A percentile compares a stretch with the other conserved stretches of the same genome.
Conservation (phyloP, 2,329 filamentous ascomycete species). For the Atkinsonella hypoxylon region DNA sequence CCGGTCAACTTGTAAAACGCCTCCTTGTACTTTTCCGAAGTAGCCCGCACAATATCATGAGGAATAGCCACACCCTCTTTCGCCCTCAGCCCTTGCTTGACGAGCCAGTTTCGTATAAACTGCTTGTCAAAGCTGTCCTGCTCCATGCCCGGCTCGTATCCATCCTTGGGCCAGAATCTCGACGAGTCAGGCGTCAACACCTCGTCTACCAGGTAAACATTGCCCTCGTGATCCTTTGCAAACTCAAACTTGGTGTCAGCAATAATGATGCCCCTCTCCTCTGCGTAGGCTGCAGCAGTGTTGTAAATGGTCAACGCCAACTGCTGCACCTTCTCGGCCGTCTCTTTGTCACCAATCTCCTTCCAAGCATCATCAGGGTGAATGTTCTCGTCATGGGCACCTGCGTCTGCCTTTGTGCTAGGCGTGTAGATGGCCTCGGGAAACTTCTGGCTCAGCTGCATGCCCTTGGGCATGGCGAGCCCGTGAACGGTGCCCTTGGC, state of each 20-base stretch:
- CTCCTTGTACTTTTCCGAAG: constrained; percentile 11
- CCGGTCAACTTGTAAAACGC: constrained; percentile 45
- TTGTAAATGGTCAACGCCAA: constrained; percentile 22
- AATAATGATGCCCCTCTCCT: constrained; percentile 24
- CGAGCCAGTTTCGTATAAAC: constrained; percentile 72
- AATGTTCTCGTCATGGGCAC: constrained; percentile 78
- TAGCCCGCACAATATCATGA: constrained; percentile 32
- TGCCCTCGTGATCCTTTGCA: constrained; percentile 33
- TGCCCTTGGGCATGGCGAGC: constrained; percentile 52
- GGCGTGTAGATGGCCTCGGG: constrained; percentile 55
- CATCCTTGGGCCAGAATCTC: constrained; percentile 71
- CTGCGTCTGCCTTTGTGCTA: constrained; percentile 72
- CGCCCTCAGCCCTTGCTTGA: constrained; percentile 45
- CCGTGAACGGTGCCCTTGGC: constrained; percentile 69
- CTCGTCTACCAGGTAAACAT: constrained; percentile 52
- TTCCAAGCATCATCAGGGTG: constrained; percentile 50
- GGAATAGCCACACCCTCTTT: constrained; percentile 46
- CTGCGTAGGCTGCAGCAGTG: constrained; percentile 48
- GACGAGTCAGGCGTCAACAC: constrained; percentile 76
- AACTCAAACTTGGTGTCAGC: constrained; percentile 41
- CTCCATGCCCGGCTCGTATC: constrained; percentile 50
- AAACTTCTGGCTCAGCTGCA: constrained; percentile 60
- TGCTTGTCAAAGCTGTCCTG: constrained; percentile 89
- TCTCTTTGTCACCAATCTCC: constrained; percentile 21
- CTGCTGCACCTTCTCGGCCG: constrained; percentile 18